Evolutionary conservation across 1,284 basidiomycete genomes (phyloP).

Genomic region (Rhodotorula glutinis): DNA sequence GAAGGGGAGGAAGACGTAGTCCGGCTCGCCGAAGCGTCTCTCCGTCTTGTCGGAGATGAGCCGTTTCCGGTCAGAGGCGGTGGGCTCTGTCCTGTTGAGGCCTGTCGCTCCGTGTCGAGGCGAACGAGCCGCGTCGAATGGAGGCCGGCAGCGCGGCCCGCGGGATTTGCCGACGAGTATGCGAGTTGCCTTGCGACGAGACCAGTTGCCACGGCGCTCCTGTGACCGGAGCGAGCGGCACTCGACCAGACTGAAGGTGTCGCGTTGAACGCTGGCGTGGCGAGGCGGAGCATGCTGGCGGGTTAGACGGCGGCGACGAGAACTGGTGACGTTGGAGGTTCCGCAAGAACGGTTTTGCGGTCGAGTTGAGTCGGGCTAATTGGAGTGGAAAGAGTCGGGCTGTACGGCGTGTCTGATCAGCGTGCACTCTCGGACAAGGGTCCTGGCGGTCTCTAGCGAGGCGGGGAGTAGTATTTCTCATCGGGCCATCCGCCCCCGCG

Average conservation of each 20-base stretch:
- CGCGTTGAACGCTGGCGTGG: not conserved
- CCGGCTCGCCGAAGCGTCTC: constrained; percentile 5
- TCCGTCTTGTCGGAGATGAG: not conserved
- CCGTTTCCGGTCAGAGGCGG: too few relatives aligned
- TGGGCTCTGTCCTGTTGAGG: not conserved
- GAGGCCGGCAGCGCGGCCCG: constrained; percentile 1
- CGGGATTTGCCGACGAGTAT: not conserved
- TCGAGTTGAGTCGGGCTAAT: not conserved
- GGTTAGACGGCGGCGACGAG: not conserved
- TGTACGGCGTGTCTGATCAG: too few relatives aligned
- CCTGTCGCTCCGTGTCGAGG: constrained; percentile 18
- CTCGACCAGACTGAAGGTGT: constrained; percentile 2
- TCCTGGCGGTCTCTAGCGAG: too few relatives aligned
- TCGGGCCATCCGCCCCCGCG: too few relatives aligned
- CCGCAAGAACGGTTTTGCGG: not conserved
- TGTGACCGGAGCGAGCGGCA: not conserved
- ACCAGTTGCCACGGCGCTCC: too few relatives aligned
- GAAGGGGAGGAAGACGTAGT: not conserved
- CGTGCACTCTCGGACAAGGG: too few relatives aligned
- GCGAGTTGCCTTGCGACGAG: not conserved
- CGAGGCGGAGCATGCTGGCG: constrained; percentile 20
- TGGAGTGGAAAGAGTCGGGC: too few relatives aligned
- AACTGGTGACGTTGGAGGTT: not conserved
- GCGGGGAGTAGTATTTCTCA: too few relatives aligned
- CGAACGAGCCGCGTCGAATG: constrained; percentile 10